A percentile compares a stretch with the other conserved stretches of the same genome.
These are phyloP conservation scores for Musa schizocarpa DNA, from an alignment of 176 grass and related monocot genomes.

Conservation along the genomic window DNA sequence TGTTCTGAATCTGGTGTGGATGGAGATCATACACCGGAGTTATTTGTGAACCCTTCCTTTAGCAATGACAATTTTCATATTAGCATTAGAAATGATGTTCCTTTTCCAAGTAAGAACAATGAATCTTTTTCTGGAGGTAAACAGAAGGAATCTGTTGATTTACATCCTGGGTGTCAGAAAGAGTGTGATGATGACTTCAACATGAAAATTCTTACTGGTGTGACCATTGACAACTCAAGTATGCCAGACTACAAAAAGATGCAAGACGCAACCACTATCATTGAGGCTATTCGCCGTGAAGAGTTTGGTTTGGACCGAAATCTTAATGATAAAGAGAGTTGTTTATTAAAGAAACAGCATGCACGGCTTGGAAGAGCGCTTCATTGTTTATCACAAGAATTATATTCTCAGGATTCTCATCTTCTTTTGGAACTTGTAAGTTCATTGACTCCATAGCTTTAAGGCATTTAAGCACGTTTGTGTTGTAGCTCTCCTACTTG, in stretches of 20 bases:
- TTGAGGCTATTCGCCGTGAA: constrained; percentile 80
- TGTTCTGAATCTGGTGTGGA: background rate
- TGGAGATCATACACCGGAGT: constrained; percentile 16
- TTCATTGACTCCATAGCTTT: constrained; percentile 5
- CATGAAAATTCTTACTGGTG: constrained; percentile 21
- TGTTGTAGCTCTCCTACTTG: background rate
- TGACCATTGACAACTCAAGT: constrained; percentile 13
- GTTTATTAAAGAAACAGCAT: constrained; percentile 84
- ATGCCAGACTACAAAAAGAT: constrained; percentile 27
- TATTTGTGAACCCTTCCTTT: constrained; percentile 14
- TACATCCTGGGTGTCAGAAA: constrained; percentile 24
- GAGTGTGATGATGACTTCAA: constrained; percentile 12
- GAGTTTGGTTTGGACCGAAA: constrained; percentile 84
- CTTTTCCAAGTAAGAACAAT: constrained; percentile 11
- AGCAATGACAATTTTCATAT: constrained; percentile 9
- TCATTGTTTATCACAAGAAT: constrained; percentile 89
- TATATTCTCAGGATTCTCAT: constrained; percentile 98
- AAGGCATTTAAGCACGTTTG: background rate
- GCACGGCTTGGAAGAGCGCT: constrained; percentile 94
- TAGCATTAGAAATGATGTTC: constrained; percentile 17
- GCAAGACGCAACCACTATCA: constrained; percentile 43
- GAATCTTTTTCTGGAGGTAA: constrained; percentile 23
- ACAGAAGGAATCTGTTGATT: constrained; percentile 10
- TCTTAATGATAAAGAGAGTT: constrained; percentile 45
- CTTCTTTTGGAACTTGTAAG: constrained; percentile 91